Conservation (phyloP, 305 asterid genomes). For the Solanum hybrid region DNA sequence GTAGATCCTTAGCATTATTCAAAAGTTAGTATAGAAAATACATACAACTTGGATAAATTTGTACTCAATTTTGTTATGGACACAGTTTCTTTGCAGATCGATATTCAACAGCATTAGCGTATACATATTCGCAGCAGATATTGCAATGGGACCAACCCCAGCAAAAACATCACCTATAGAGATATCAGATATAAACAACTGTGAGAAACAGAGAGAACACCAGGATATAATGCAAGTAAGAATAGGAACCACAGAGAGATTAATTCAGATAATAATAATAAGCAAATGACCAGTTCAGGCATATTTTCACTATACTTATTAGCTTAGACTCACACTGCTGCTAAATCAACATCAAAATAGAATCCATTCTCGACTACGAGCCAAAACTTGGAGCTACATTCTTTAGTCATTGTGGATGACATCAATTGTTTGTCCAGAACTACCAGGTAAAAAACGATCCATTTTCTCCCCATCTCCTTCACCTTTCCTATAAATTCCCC, state of each 20-base stretch:
- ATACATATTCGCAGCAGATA: constrained; percentile 74
- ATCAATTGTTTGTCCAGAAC: constrained; percentile 22
- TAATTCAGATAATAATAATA: background rate
- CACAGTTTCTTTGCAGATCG: no score
- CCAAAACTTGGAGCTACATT: constrained; percentile 82
- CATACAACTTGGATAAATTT: constrained; percentile 2
- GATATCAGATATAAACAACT: background rate
- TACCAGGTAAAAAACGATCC: no score
- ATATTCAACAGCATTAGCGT: constrained; percentile 28
- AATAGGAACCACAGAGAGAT: background rate
- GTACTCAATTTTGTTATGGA: constrained; percentile 71
- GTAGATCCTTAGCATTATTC: background rate
- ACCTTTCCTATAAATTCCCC: no score
- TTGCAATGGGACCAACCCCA: constrained; percentile 93
- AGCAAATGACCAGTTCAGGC: background rate
- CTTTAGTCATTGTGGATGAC: constrained; percentile 78
- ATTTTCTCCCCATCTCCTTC: no score
- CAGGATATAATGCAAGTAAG: background rate
- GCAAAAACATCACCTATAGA: constrained; percentile 93
- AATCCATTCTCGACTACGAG: constrained; percentile 77
- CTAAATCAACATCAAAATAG: constrained; percentile 79
- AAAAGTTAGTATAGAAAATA: background rate
- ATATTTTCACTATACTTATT: background rate
- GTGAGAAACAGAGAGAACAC: background rate
- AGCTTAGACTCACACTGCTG: constrained; percentile 59